phyloP scores from a whole-genome alignment of 2,329 filamentous ascomycete species.

The Phialemoniopsis sp. region DNA sequence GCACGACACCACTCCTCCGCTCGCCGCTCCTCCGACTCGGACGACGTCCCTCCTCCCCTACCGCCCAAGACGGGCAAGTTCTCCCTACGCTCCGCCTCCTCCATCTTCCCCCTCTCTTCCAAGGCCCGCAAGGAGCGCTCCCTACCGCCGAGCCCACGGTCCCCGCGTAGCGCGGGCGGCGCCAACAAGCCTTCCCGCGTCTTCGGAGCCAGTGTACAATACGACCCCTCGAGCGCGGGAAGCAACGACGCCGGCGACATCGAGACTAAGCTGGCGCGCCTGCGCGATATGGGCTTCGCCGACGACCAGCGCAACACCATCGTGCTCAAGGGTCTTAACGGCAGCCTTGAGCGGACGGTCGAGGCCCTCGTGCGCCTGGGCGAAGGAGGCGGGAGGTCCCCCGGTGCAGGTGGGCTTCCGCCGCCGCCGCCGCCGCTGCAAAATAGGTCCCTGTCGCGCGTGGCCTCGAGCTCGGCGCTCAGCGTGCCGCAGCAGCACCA shows the following conservation, averaged over 20 bases:
- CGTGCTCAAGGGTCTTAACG: conserved; percentile 77
- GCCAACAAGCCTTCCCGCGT: conserved; percentile 61
- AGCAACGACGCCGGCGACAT: conserved; percentile 42
- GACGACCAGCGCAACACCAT: conserved; percentile 79
- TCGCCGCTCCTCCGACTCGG: conserved; percentile 28
- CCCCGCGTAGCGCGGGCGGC: no score
- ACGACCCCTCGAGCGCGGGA: conserved; percentile 26
- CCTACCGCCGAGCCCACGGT: conserved; percentile 24
- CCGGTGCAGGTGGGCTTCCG: conserved; percentile 27
- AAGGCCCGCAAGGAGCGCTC: conserved; percentile 50
- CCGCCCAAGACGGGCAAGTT: conserved; percentile 64
- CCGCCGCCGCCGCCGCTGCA: conserved; percentile 35
- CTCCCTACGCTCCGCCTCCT: conserved; percentile 56
- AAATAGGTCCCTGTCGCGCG: conserved; percentile 48
- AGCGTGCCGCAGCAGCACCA: conserved; percentile 10
- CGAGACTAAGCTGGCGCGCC: conserved; percentile 70
- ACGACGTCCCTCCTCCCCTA: conserved; percentile 57
- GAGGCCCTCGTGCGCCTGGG: conserved; percentile 82
- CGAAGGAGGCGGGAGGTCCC: conserved; percentile 45
- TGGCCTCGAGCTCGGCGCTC: conserved; percentile 23
- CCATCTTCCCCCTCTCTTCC: conserved; percentile 61
- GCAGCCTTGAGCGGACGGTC: conserved; percentile 80
- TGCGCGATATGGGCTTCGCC: conserved; percentile 88
- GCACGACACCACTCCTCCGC: conserved; percentile 19
- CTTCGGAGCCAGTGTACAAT: conserved; percentile 65